Base-by-base conservation (phyloP, 1,284 basidiomycete species). In the Ganoderma sp. region DNA sequence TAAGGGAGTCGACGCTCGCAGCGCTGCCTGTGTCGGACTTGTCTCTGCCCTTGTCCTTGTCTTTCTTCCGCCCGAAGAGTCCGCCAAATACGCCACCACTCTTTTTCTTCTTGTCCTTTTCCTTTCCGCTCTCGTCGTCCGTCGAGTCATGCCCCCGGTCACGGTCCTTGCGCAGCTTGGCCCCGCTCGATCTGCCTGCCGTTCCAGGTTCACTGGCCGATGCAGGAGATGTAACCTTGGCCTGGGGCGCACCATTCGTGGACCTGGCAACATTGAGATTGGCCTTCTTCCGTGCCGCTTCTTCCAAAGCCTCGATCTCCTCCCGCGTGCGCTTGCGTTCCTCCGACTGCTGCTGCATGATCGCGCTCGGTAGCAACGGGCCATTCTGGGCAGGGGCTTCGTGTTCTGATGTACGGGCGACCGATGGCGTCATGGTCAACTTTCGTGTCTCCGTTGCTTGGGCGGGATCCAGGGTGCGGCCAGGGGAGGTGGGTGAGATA, bases 51-150 rank as follows among this genome's bases (percentile, higher is more conserved):
- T 92, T 94, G 37, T 60, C 58, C 81, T 95, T 94, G 78, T 94
- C 92, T 79, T 90, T 92, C 78, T 87, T 90, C 63, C 91, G 82
- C 15, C 85, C 84, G 77, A 97, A 97, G 58, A 97, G 75, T 0
- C 88, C 86, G 37, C 89, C 84, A 73, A 97, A 90, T 54, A 95
- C 83, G 1, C 88, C 80, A 43, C 85, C 87, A 73, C 89, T 89
- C 78, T 92, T 90, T 82, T 86, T 85, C 79, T 90, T 90, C 76
- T 88, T 87, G 63, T 84, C 84, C 69, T 84, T 84, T 28, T 84
- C 85, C 70, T 76, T 78, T 56, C 76, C 78, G 66, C 79, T 77
- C 34, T 90, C 87, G 25, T 87, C 81, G 71, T 85, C 79, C 58
- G 80, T 73, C 34, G 76, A 73, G 54, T 77, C 68, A 58, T 77